A percentile compares a stretch with the other conserved stretches of the same genome.
phyloP scores from a whole-genome alignment of 2,329 filamentous ascomycete species.

The Talaromyces atroroseus region DNA sequence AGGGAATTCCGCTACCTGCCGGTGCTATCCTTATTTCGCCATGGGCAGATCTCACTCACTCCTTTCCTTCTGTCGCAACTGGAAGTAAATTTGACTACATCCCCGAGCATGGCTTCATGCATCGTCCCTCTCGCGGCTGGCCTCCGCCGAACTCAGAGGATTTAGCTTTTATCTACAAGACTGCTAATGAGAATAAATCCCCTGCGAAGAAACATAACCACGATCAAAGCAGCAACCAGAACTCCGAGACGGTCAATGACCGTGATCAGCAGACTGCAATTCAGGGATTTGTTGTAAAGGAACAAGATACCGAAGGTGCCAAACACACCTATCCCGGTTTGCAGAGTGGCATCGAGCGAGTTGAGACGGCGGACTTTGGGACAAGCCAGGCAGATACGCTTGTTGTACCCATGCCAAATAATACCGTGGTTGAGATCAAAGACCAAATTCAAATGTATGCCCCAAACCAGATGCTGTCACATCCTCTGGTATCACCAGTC shows the following conservation, averaged over 20 bases:
- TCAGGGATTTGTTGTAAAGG: slow-evolving; percentile 13
- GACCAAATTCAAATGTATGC: slow-evolving; percentile 90
- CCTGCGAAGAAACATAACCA: not conserved
- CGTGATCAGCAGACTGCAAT: slow-evolving; percentile 17
- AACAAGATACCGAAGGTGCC: slow-evolving; percentile 5
- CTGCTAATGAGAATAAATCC: slow-evolving; percentile 23
- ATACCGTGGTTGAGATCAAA: slow-evolving; percentile 65
- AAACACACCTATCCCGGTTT: slow-evolving; percentile 21
- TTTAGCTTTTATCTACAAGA: slow-evolving; percentile 44
- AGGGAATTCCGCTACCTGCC: slow-evolving; percentile 75
- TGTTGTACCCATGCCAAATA: slow-evolving; percentile 62
- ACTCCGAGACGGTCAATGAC: slow-evolving; percentile 12
- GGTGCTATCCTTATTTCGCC: slow-evolving; percentile 88
- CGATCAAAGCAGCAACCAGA: not conserved
- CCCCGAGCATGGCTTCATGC: slow-evolving; percentile 78
- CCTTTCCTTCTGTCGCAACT: slow-evolving; percentile 79
- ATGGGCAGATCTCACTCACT: slow-evolving; percentile 94
- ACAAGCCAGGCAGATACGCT: slow-evolving; percentile 40
- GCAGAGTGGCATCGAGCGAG: slow-evolving; percentile 17
- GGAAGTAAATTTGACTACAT: slow-evolving; percentile 80
- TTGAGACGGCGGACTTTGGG: slow-evolving; percentile 14
- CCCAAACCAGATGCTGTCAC: slow-evolving; percentile 75
- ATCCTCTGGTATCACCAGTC: slow-evolving; percentile 84
- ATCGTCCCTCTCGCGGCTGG: slow-evolving; percentile 86
- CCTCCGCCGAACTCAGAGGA: slow-evolving; percentile 83